These are phyloP conservation scores for Citrus unshiu DNA, from an alignment of 345 rosid species.

Conservation along the genomic window DNA sequence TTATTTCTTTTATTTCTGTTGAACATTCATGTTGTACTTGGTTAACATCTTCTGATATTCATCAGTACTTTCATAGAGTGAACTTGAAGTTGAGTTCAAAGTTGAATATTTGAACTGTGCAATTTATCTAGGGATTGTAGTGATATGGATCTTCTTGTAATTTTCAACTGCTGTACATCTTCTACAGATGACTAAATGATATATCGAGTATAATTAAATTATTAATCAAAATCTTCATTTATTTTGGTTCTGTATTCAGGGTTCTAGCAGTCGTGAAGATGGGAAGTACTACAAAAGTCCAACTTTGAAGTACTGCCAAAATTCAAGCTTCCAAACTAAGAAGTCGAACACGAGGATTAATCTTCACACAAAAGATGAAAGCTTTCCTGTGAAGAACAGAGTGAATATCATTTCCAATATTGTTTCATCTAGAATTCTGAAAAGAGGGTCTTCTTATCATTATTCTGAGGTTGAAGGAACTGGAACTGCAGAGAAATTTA, in stretches of 20 bases:
- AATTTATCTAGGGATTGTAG: not conserved
- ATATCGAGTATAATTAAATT: not conserved
- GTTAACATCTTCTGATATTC: not conserved
- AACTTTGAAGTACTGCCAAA: conserved; percentile 29
- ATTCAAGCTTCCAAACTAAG: conserved; percentile 24
- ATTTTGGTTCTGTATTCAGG: conserved; percentile 26
- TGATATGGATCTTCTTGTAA: not conserved
- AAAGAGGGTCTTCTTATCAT: conserved; percentile 29
- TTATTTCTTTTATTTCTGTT: not conserved
- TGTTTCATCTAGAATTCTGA: conserved; percentile 30
- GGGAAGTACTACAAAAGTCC: conserved; percentile 18
- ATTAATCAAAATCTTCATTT: conserved; percentile 13
- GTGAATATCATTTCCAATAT: conserved; percentile 29
- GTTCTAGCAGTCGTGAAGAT: conserved; percentile 27
- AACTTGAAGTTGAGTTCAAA: not conserved
- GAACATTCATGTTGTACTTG: not conserved
- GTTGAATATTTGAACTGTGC: not conserved
- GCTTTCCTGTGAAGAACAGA: conserved; percentile 27
- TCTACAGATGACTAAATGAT: not conserved
- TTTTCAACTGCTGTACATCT: not conserved
- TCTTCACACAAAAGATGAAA: conserved; percentile 21
- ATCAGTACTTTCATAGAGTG: not conserved
- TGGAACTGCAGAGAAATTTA: conserved; percentile 25
- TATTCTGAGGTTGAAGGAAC: conserved; percentile 25
- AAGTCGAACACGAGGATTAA: conserved; percentile 14